Conservation (phyloP, 768 basidiomycete species). For the Trametes coccinea region DNA sequence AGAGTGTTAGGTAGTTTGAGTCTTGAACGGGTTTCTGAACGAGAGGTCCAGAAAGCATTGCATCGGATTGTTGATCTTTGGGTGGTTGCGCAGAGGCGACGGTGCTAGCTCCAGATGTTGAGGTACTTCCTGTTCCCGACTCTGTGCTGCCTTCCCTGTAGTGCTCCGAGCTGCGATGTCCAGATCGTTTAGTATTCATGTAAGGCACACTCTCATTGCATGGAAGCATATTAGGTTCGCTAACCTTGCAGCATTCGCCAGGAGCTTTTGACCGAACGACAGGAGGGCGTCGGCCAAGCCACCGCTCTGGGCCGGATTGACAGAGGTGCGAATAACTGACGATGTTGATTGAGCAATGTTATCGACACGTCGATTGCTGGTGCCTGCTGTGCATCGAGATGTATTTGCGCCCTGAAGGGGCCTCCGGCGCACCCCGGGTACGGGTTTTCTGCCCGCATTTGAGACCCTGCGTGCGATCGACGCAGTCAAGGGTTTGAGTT, state of each 20-base stretch:
- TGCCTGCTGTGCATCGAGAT: not conserved
- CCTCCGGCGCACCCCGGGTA: slow-evolving; percentile 7
- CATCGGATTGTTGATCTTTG: not conserved
- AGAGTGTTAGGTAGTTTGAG: slow-evolving; percentile 40
- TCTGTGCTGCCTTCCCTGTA: not conserved
- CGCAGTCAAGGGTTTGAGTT: slow-evolving; percentile 18
- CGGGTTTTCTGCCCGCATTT: slow-evolving; percentile 5
- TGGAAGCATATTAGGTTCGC: not conserved
- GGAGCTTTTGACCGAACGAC: slow-evolving; percentile 42
- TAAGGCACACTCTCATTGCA: not conserved
- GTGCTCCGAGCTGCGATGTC: slow-evolving; percentile 4
- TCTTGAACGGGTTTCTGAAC: not conserved
- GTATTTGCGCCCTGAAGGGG: not conserved
- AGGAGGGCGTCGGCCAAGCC: slow-evolving; percentile 51
- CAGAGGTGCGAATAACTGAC: not conserved
- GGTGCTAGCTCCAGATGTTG: not conserved
- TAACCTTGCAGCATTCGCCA: slow-evolving; percentile 11
- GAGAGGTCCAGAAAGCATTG: not conserved
- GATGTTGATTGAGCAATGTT: not conserved
- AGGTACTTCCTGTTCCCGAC: not conserved
- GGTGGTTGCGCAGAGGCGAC: not conserved
- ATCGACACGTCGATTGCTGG: not conserved
- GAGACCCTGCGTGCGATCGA: slow-evolving; percentile 16
- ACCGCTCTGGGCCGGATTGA: slow-evolving; percentile 15
- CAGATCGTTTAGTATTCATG: not conserved